Conservation (phyloP, 148 eudicot genomes). For the Silene conica region DNA sequence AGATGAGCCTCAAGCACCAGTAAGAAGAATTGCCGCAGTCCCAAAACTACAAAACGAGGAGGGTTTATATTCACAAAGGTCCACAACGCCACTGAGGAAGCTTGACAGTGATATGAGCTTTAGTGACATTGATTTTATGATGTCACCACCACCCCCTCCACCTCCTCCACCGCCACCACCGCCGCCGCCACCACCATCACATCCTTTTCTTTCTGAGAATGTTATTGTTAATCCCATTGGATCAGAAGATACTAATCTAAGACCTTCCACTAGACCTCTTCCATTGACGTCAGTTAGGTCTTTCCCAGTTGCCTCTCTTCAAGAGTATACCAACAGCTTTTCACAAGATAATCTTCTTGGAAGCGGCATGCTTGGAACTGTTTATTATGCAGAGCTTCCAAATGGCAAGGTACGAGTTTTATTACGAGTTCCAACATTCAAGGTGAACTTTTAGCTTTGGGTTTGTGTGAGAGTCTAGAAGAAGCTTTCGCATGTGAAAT, state of each 20-base stretch:
- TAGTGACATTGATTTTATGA: constrained; percentile 57
- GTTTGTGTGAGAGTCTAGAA: not conserved
- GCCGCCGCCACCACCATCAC: constrained; percentile 49
- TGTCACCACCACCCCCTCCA: constrained; percentile 60
- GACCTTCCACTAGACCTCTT: constrained; percentile 39
- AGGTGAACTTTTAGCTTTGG: constrained; percentile 6
- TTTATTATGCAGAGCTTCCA: constrained; percentile 76
- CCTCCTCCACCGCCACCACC: constrained; percentile 54
- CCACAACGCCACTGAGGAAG: constrained; percentile 38
- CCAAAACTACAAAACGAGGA: constrained; percentile 39
- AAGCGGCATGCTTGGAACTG: constrained; percentile 89
- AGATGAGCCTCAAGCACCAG: constrained; percentile 47
- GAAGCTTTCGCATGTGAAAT: not conserved
- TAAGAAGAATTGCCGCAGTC: constrained; percentile 32
- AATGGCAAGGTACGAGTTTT: constrained; percentile 58
- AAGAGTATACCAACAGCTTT: constrained; percentile 90
- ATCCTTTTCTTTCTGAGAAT: constrained; percentile 38
- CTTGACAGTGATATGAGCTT: constrained; percentile 47
- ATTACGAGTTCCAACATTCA: not conserved
- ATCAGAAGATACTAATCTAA: constrained; percentile 34
- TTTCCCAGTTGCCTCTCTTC: constrained; percentile 87
- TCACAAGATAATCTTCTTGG: constrained; percentile 87
- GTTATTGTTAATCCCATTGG: constrained; percentile 51
- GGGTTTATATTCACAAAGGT: constrained; percentile 41
- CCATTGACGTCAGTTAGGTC: constrained; percentile 70